Conservation (phyloP, 345 rosid genomes). For the Angophora floribunda region DNA sequence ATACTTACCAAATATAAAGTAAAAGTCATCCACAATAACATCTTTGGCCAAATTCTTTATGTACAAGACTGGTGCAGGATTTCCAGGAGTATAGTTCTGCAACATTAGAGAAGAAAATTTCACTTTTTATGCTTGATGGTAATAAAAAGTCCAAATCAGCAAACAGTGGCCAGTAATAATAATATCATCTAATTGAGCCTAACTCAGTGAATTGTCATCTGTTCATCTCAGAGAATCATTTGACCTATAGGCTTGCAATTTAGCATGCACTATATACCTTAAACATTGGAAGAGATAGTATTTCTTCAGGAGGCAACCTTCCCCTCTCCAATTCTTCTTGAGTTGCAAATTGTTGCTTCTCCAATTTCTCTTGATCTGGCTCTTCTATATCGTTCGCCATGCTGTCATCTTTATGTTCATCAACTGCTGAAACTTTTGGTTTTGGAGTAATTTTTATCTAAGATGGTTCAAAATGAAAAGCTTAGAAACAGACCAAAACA, state of each 20-base stretch:
- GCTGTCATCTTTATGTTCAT: slow-evolving; percentile 26
- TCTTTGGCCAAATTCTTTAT: slow-evolving; percentile 91
- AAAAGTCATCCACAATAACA: slow-evolving; percentile 66
- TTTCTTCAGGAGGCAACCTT: slow-evolving; percentile 80
- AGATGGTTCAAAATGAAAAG: slow-evolving; percentile 4
- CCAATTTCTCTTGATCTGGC: slow-evolving; percentile 22
- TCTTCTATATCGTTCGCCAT: slow-evolving; percentile 26
- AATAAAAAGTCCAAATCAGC: background rate
- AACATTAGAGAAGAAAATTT: background rate
- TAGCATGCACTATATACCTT: slow-evolving; percentile 37
- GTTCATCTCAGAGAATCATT: background rate
- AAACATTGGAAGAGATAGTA: slow-evolving; percentile 81
- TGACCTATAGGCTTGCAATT: background rate
- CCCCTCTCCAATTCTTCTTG: slow-evolving; percentile 61
- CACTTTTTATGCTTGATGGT: background rate
- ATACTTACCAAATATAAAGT: slow-evolving; percentile 71
- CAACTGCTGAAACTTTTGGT: background rate
- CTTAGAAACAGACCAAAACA: background rate
- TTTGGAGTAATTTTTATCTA: slow-evolving; percentile 80
- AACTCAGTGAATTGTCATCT: background rate
- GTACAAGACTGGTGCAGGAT: slow-evolving; percentile 74
- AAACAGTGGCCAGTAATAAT: background rate
- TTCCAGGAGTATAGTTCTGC: slow-evolving; percentile 89
- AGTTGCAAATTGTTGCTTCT: slow-evolving; percentile 32
- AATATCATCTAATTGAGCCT: background rate